Evolutionary conservation across 495 filamentous ascomycete genomes (phyloP), one percentile per base, ranked within the genome.

Genomic region (Hypoxylon crocopeplum): DNA sequence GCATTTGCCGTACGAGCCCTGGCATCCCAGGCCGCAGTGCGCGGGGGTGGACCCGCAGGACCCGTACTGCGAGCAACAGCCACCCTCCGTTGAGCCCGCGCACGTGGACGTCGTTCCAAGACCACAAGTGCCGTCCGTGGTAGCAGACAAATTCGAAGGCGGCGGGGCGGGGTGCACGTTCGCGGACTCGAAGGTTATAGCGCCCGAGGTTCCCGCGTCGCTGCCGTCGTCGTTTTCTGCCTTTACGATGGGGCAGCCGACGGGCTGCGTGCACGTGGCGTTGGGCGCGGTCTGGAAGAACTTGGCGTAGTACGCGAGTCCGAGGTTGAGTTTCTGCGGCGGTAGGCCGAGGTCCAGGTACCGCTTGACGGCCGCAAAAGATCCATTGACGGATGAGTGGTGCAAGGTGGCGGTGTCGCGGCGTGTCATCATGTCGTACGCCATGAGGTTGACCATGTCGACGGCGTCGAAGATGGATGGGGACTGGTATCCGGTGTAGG

Each of bases 371-470:
- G 77, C 64, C 1, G 72, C 69, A 11, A 78, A 63, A 3, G 79
- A 81, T 13, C 69, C 77, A 33, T 64, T 51, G 29, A 87, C 73
- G 42, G 78, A 77, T 21, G 74, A 80, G 63, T 85, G 82, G 67
- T 86, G 83, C n/a, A 53, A 69, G 2, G 84, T 87, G 7, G 72
- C 65, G 60, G 75, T 80, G 68, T 86, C 79, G 12, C 84, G 83
- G 20, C 85, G 82, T 72, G 84, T 86, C 75, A 84, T 82, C 55
- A 88, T 68, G 66, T 89, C 86, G 70, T 88, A 89, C 19, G 78
- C 73, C 85, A 89, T 89, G 29, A 87, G 72, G 61, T 88, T 88
- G 70, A 88, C 74, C 66, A 82, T 82, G 65, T 89, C 84, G 12
- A 88, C 77, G 1, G 75, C 75, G 30, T 72, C 50, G 71, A 77